Evolutionary conservation across 2,329 filamentous ascomycete genomes (phyloP), one percentile per base, ranked within the genome.

Genomic region (Pseudocercospora musae): DNA sequence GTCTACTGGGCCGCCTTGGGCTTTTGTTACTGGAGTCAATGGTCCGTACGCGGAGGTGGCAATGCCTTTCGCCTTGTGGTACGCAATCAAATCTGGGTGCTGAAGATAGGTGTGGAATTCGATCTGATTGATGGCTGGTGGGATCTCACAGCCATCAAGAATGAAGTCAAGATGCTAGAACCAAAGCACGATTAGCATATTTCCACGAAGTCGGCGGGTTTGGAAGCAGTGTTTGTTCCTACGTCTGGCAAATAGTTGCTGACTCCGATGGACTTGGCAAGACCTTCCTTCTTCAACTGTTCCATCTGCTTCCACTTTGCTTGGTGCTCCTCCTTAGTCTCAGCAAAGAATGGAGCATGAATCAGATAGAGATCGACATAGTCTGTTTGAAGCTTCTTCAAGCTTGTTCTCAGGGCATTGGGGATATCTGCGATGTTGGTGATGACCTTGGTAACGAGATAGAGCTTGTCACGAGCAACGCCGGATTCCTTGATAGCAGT

Each of bases 21-120:
- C 85, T 65, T 82, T 86, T 10, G 79, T 85, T 15, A 80, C 76
- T 0, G 86, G 82, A 1, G 80, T 76, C 25, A 81, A 71, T 4
- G 81, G 80, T 2, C 74, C 77, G 64, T 81, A 83, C 0, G 80
- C 81, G 4, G 74, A 70, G 1, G 80, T 82, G 0, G 80, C 79
- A 59, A 83, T 82, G 46, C 76, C 76, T 69, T 81, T 20, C 80
- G 76, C 53, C 69, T 79, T 80, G 73, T 81, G 78, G 74, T 82
- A 86, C 13, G 81, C 77, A 7, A 87, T 74, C 27, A 90, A 76
- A 18, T 83, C 78, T 1, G 77, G 77, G 71, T 85, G 87, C 72
- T 89, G 87, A 10, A 90, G 79, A 69, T 88, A 88, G 1, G 87
- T 86, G 73, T 90, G 87, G 57, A 85, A 85, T 73, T 90, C 87